phyloP scores from a whole-genome alignment of 306 rosid species.

The Vigna mungo region DNA sequence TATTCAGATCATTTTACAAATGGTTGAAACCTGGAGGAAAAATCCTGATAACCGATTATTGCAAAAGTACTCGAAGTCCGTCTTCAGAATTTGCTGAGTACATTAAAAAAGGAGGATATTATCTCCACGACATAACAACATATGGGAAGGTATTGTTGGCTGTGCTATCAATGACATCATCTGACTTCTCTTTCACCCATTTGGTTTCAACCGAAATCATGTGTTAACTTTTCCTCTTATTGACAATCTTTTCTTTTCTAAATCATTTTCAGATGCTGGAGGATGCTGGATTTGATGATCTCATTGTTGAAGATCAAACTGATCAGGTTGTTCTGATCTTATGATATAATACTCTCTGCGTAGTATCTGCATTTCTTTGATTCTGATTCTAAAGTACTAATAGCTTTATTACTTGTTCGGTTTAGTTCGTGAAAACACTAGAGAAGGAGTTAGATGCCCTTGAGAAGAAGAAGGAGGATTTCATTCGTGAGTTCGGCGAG shows the following conservation, averaged over 20 bases:
- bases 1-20: constrained; percentile 75
- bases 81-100: constrained; percentile 71
- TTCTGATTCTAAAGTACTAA: constrained; percentile 34
- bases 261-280: constrained; percentile 71
- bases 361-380: background rate
- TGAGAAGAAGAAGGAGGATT: constrained; percentile 69
- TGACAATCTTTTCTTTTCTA: constrained; percentile 23
- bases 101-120: constrained; percentile 83
- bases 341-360: background rate
- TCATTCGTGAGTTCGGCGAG: constrained; percentile 71
- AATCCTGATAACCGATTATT: constrained; percentile 88
- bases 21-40: constrained; percentile 98
- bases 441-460: constrained; percentile 66
- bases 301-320: constrained; percentile 78
- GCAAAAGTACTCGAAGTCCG: constrained; percentile 72
- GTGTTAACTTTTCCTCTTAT: constrained; percentile 26
- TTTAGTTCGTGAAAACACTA: constrained; percentile 73
- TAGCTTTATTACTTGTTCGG: constrained; percentile 28
- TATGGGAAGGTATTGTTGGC: constrained; percentile 69
- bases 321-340: constrained; percentile 64
- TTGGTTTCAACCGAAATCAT: constrained; percentile 18
- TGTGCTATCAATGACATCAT: background rate
- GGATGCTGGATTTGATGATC: constrained; percentile 81
- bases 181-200: constrained; percentile 37
- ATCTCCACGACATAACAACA: constrained; percentile 67